A percentile compares a stretch with the other conserved stretches of the same genome.
These are phyloP conservation scores for Annulohypoxylon maeteangense DNA, from an alignment of 495 filamentous ascomycete genomes.

Conservation along the genomic window DNA sequence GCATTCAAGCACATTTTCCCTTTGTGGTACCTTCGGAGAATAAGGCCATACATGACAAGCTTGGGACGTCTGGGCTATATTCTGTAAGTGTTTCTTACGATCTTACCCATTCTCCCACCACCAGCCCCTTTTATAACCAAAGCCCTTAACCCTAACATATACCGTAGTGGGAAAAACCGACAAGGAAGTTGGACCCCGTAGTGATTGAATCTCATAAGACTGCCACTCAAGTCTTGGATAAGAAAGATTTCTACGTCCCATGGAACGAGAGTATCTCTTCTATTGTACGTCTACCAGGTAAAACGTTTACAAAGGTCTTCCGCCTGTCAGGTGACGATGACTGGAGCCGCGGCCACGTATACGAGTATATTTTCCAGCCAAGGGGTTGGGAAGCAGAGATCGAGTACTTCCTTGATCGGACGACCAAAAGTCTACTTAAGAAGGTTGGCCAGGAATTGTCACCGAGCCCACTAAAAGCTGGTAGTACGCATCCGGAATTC, in stretches of 20 bases:
- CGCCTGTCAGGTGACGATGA: constrained; percentile 67
- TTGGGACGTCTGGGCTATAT: constrained; percentile 71
- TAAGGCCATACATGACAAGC: constrained; percentile 68
- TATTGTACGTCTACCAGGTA: constrained; percentile 61
- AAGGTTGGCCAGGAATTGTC: constrained; percentile 63
- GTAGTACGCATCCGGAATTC: constrained; percentile 50
- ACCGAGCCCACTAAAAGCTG: constrained; percentile 50
- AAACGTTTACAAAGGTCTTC: constrained; percentile 53
- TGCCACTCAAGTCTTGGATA: constrained; percentile 63
- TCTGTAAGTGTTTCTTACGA: constrained; percentile 43
- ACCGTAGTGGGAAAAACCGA: constrained; percentile 62
- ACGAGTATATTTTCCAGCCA: constrained; percentile 64
- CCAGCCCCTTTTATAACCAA: not conserved
- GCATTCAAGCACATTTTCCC: constrained; percentile 78
- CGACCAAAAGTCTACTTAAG: constrained; percentile 68
- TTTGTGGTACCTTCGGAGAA: constrained; percentile 80
- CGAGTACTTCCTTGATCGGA: constrained; percentile 66
- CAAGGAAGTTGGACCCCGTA: constrained; percentile 61
- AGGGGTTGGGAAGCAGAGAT: constrained; percentile 66
- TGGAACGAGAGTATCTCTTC: constrained; percentile 69
- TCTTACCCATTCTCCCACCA: not conserved
- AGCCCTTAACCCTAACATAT: too few relatives aligned
- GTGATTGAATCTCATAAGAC: constrained; percentile 68
- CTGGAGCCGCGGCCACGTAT: constrained; percentile 60
- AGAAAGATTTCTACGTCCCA: constrained; percentile 67